phyloP scores from a whole-genome alignment of 495 filamentous ascomycete genomes.

The Parachaetomium inaequale region DNA sequence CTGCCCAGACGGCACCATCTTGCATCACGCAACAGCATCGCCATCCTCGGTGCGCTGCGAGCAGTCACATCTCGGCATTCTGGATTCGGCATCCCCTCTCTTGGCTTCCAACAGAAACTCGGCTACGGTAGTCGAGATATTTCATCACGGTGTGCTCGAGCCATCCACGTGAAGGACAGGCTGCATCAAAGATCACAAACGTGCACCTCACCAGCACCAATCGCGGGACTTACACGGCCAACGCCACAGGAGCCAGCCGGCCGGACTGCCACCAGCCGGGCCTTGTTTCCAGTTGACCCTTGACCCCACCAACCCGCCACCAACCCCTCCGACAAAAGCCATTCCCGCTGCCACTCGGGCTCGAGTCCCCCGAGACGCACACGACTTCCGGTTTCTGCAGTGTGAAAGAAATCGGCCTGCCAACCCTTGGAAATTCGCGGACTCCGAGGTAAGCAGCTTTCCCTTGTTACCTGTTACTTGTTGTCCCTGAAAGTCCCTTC shows the following conservation, averaged over 20 bases:
- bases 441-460: conserved; percentile 14
- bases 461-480: background rate
- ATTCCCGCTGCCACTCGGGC: conserved; percentile 13
- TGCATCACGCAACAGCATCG: background rate
- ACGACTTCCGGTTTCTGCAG: background rate
- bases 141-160: background rate
- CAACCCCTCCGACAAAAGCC: conserved; percentile 9
- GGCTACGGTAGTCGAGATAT: background rate
- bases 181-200: conserved; percentile 30
- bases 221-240: conserved; percentile 13
- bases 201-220: conserved; percentile 18
- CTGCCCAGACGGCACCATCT: background rate
- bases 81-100: conserved; percentile 6
- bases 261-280: conserved; percentile 10
- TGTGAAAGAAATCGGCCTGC: background rate
- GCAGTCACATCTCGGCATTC: conserved; percentile 10
- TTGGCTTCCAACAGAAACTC: background rate
- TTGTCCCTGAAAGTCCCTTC: background rate
- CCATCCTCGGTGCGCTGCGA: background rate
- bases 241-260: conserved; percentile 12
- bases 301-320: conserved; percentile 21
- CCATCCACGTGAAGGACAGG: conserved; percentile 28
- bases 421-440: background rate
- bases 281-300: conserved; percentile 12
- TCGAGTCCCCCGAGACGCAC: conserved; percentile 14